Evolutionary conservation across 1,284 basidiomycete genomes (phyloP).

Genomic region (Ceraceosorus guamensis): DNA sequence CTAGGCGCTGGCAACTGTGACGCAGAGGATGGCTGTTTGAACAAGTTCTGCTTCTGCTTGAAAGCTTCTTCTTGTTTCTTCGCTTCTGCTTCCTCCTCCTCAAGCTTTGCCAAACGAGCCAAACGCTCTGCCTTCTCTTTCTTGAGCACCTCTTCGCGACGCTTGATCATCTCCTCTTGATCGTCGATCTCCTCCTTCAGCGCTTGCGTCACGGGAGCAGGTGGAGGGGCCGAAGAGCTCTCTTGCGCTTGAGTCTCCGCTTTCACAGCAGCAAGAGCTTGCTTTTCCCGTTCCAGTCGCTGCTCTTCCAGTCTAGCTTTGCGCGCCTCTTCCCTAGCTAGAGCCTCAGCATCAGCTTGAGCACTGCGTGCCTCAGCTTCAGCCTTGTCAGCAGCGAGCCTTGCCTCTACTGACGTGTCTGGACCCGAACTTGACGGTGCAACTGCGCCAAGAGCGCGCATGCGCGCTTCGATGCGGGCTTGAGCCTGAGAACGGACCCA

Average conservation of each 20-base stretch:
- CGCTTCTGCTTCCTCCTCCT: conserved; percentile 42
- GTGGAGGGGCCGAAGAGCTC: conserved; percentile 19
- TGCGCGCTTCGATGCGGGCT: conserved; percentile 74
- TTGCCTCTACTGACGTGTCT: conserved; percentile 39
- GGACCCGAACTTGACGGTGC: conserved; percentile 40
- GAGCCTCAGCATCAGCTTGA: conserved; percentile 44
- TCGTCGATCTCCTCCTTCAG: conserved; percentile 22
- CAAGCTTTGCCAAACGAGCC: conserved; percentile 32
- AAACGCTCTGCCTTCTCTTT: conserved; percentile 39
- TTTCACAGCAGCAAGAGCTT: conserved; percentile 28
- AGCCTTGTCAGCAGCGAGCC: conserved; percentile 37
- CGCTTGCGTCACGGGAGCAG: conserved; percentile 28
- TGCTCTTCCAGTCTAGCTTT: conserved; percentile 41
- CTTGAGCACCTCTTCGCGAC: conserved; percentile 37
- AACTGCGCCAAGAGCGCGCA: conserved; percentile 72
- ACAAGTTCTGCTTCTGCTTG: conserved; percentile 35
- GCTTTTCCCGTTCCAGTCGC: conserved; percentile 27
- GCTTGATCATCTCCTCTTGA: conserved; percentile 37
- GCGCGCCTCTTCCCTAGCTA: conserved; percentile 42
- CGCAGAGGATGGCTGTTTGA: conserved; percentile 14
- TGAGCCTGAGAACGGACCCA: conserved; percentile 76
- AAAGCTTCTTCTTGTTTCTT: conserved; percentile 34
- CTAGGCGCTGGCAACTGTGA: conserved; percentile 22
- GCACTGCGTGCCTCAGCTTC: conserved; percentile 41
- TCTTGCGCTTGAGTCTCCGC: conserved; percentile 29